Percentiles rank a stretch among this genome's conserved stretches.
Conservation (phyloP, 2,329 filamentous ascomycete species). For the Leptoxyphium fumago region DNA sequence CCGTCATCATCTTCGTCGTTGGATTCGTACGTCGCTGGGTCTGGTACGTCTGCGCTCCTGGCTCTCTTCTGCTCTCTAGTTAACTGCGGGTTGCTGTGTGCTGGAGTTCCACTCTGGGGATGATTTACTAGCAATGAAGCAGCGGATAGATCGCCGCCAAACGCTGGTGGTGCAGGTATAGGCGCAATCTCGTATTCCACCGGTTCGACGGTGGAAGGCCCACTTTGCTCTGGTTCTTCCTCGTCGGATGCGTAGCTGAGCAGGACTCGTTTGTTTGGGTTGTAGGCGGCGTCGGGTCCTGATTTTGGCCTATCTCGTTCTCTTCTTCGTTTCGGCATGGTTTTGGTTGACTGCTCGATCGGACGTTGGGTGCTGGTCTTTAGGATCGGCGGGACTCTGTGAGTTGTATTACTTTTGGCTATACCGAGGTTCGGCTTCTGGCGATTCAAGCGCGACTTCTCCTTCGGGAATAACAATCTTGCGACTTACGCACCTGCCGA, state of each 20-base stretch:
- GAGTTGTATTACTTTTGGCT: no score
- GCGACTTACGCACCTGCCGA: no score
- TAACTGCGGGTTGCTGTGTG: no score
- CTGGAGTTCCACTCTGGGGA: no score
- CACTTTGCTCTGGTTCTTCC: slow-evolving; percentile 6
- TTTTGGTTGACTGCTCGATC: background rate
- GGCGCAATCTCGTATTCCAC: background rate
- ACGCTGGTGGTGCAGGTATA: background rate
- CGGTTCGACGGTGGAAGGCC: background rate
- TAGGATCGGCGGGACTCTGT: no score
- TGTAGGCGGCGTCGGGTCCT: slow-evolving; percentile 13
- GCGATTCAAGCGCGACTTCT: no score
- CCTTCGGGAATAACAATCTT: no score
- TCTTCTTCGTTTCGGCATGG: slow-evolving; percentile 15
- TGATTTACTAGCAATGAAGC: no score
- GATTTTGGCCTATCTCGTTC: slow-evolving; percentile 20
- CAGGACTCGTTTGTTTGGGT: slow-evolving; percentile 19
- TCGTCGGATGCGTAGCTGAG: slow-evolving; percentile 19
- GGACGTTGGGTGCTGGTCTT: no score
- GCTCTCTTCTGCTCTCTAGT: background rate
- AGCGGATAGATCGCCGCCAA: background rate
- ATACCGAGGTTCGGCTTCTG: no score
- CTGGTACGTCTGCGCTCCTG: background rate
- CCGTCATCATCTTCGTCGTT: slow-evolving; percentile 1
- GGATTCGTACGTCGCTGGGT: background rate